Evolutionary conservation across 225 moss, liverwort and hornwort genomes (phyloP).

Genomic region (Bryoerythrophyllum caledonicum): DNA sequence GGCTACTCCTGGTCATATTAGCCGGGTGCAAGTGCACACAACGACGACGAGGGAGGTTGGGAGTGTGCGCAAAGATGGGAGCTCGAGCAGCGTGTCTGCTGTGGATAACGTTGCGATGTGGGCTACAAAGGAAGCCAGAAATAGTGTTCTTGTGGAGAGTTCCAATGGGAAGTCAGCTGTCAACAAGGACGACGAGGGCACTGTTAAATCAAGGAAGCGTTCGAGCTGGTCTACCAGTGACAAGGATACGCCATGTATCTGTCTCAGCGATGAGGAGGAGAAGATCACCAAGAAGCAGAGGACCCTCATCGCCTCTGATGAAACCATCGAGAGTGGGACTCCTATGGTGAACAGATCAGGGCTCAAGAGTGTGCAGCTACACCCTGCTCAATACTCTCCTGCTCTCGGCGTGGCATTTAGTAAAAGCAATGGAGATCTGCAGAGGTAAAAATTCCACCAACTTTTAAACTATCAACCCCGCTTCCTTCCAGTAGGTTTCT

Average conservation of each 20-base stretch:
- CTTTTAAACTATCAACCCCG: background rate
- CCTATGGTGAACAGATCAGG: slow-evolving; percentile 19
- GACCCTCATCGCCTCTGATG: slow-evolving; percentile 17
- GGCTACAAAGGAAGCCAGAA: slow-evolving; percentile 18
- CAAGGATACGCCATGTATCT: slow-evolving; percentile 34
- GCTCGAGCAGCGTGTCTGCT: slow-evolving; percentile 14
- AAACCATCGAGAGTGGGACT: slow-evolving; percentile 24
- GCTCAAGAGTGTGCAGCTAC: slow-evolving; percentile 28
- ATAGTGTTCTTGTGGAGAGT: slow-evolving; percentile 12
- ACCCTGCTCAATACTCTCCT: slow-evolving; percentile 37
- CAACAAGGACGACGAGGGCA: slow-evolving; percentile 18
- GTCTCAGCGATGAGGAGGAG: slow-evolving; percentile 41
- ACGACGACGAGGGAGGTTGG: slow-evolving; percentile 26
- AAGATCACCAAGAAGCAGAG: slow-evolving; percentile 42
- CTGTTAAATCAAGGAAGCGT: slow-evolving; percentile 39
- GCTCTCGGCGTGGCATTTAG: slow-evolving; percentile 6
- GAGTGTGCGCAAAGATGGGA: slow-evolving; percentile 22
- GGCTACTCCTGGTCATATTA: background rate
- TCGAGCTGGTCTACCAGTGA: slow-evolving; percentile 47
- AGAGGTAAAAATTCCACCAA: slow-evolving; percentile 16
- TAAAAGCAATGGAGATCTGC: slow-evolving; percentile 17
- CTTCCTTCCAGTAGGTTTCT: background rate
- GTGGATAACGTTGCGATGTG: slow-evolving; percentile 15
- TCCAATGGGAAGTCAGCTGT: slow-evolving; percentile 14
- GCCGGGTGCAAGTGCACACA: slow-evolving; percentile 41